Base-by-base conservation (phyloP, 805 yeast species). In the Nakazawaea siamensis region DNA sequence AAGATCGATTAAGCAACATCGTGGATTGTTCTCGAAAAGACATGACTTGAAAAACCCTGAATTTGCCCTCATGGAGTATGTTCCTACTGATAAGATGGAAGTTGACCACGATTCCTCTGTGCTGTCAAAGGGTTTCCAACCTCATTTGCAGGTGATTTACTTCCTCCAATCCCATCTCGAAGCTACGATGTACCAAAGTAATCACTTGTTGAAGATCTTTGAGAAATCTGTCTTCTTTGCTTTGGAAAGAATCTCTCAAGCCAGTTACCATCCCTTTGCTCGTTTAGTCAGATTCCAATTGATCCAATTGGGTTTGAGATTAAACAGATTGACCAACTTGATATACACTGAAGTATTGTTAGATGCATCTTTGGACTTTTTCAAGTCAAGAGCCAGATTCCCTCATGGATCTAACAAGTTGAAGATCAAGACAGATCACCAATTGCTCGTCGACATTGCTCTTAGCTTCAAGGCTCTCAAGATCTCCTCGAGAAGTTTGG, bases 381-480 rank as follows among this genome's bases (percentile, higher is more conserved):
- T 86, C 51, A 65, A 64, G 17, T 66, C 62, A 30, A 64, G 72
- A 15, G 64, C 74, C 2, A 62, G 68, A 3, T 80, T 80, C 61
- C 96, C 97, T 12, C 87, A 69, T 59, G 97, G 98, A 3, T 80
- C 86, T 9, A 86, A 90, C 50, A 66, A 72, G 29, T 56, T 84
- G 42, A 76, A 76, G 50, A 75, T 78, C 33, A 77, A 76, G 43
- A 72, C 85, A 1, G 96, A 88, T 47, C 66, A 70, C 46, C 60
- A 67, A 4, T 57, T 79, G 33, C 60, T 90, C 5, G 66, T 73
- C 4, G 45, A 50, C 42, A 49, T 43, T 25, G 52, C 54, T 41
- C 41, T 35, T 27, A 31, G 39, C 14, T 21, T 57, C 43, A 48
- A 50, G 20, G 49, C 50, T 27, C 35, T 43, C 5, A 18, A 25